Conservation (phyloP, 169 alveolate species). For the Cystoisospora suis region DNA sequence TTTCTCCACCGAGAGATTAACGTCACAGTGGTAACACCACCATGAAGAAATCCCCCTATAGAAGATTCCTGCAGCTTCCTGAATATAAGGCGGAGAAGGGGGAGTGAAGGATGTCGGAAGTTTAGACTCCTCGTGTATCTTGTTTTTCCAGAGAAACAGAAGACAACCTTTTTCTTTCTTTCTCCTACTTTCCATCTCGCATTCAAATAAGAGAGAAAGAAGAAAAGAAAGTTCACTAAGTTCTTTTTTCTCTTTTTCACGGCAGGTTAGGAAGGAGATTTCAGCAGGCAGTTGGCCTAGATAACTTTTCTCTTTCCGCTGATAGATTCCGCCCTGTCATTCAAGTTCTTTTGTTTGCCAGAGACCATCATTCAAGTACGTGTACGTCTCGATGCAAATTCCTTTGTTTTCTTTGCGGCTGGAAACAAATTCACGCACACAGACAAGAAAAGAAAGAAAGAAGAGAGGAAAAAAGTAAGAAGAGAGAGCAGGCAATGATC, state of each 20-base stretch:
- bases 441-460: too few relatives aligned
- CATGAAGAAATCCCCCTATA: too few relatives aligned
- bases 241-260: background rate
- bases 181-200: background rate
- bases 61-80: too few relatives aligned
- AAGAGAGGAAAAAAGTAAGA: too few relatives aligned
- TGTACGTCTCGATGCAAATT: conserved; percentile 91
- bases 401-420: conserved; percentile 87
- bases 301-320: background rate
- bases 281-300: background rate
- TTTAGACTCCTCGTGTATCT: too few relatives aligned
- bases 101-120: too few relatives aligned
- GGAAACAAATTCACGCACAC: too few relatives aligned
- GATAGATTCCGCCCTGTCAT: background rate
- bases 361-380: conserved; percentile 92
- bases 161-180: background rate
- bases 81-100: too few relatives aligned
- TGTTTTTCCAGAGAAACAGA: too few relatives aligned
- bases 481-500: too few relatives aligned
- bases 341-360: conserved; percentile 80
- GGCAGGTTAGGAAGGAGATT: background rate
- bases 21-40: too few relatives aligned
- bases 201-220: background rate
- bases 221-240: background rate
- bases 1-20: too few relatives aligned